phyloP scores from a whole-genome alignment of 1,284 basidiomycete species.

The Puccinia sorghi region DNA sequence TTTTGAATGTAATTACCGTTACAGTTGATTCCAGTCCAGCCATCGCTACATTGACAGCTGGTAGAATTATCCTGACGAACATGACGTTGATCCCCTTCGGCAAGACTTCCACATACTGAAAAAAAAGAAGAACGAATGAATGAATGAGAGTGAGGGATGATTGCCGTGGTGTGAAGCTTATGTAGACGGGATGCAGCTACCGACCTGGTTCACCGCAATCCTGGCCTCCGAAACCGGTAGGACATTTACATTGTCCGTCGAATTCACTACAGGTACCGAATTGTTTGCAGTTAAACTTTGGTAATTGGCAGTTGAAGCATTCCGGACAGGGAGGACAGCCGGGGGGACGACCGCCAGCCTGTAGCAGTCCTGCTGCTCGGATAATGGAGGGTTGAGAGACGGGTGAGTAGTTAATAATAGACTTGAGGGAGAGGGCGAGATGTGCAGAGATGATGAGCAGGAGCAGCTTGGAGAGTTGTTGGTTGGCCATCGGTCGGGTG shows the following conservation, averaged over 20 bases:
- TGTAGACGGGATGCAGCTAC: slow-evolving; percentile 56
- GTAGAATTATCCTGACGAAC: slow-evolving; percentile 72
- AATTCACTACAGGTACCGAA: slow-evolving; percentile 81
- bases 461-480: slow-evolving; percentile 7
- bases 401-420: no score
- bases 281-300: slow-evolving; percentile 76
- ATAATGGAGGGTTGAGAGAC: slow-evolving; percentile 2
- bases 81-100: slow-evolving; percentile 79
- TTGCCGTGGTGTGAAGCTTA: not conserved
- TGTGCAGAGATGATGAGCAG: not conserved
- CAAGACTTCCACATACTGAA: slow-evolving; percentile 74
- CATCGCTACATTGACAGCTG: slow-evolving; percentile 81
- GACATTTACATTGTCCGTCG: slow-evolving; percentile 87
- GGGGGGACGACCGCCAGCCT: slow-evolving; percentile 29
- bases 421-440: not conserved
- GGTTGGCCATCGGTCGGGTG: not conserved
- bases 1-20: slow-evolving; percentile 71
- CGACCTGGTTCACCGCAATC: slow-evolving; percentile 80
- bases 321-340: slow-evolving; percentile 55
- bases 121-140: slow-evolving; percentile 61
- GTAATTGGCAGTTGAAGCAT: slow-evolving; percentile 77
- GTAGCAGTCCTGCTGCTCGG: not conserved
- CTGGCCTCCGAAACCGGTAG: slow-evolving; percentile 83
- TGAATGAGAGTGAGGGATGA: slow-evolving; percentile 13
- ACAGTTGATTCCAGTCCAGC: slow-evolving; percentile 94